Evolutionary conservation across 495 filamentous ascomycete genomes (phyloP).

Genomic region (Elaphomyces granulatus): DNA sequence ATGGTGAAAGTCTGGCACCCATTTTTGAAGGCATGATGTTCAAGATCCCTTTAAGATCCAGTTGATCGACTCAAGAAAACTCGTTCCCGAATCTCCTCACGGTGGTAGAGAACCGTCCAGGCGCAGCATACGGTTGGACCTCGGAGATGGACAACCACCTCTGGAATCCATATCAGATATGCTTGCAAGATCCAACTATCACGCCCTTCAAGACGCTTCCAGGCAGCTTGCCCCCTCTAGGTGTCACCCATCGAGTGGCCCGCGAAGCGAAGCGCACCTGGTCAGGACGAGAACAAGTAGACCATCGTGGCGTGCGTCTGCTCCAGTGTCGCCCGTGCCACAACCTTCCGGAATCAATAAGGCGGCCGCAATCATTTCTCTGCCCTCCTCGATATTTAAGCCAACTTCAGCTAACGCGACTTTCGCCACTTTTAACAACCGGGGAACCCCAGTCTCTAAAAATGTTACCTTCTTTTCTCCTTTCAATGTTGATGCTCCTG

Average conservation of each 20-base stretch:
- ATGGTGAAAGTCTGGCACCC: too few relatives aligned
- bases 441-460: constrained; percentile 9
- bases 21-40: too few relatives aligned
- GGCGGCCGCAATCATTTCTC: too few relatives aligned
- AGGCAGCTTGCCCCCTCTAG: constrained; percentile 72
- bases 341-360: constrained; percentile 29
- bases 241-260: constrained; percentile 78
- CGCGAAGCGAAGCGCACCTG: constrained; percentile 74
- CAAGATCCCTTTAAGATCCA: too few relatives aligned
- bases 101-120: too few relatives aligned
- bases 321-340: too few relatives aligned
- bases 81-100: too few relatives aligned
- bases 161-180: constrained; percentile 80
- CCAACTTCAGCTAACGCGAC: constrained; percentile 13
- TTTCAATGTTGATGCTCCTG: constrained; percentile 70
- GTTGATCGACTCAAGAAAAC: too few relatives aligned
- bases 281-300: too few relatives aligned
- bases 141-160: constrained; percentile 83
- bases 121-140: too few relatives aligned
- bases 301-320: too few relatives aligned
- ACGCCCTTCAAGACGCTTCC: constrained; percentile 89
- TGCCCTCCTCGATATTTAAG: constrained; percentile 15
- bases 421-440: constrained; percentile 43
- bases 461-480: constrained; percentile 47
- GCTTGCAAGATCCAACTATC: constrained; percentile 79